A percentile compares a stretch with the other conserved stretches of the same genome.
Evolutionary conservation across 495 filamentous ascomycete species (phyloP).

Genomic region (Penicillium ochrochloron): DNA sequence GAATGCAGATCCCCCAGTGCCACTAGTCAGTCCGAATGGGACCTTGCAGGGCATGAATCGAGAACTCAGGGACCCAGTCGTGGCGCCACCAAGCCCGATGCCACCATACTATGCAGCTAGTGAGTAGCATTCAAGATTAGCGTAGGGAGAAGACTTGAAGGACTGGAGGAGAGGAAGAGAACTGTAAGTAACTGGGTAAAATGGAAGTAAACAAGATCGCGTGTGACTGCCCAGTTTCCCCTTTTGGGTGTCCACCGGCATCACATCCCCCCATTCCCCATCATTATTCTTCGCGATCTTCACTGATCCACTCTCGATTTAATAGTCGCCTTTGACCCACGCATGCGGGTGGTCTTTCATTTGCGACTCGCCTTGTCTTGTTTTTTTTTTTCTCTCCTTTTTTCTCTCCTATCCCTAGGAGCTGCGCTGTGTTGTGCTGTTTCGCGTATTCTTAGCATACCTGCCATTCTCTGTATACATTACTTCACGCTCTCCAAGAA

Average conservation of each 20-base stretch:
- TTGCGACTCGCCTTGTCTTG: conserved; percentile 2
- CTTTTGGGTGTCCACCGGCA: conserved; percentile 19
- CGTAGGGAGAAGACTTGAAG: neutral
- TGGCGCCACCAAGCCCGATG: conserved; percentile 5
- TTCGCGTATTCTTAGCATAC: neutral
- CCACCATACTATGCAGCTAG: neutral
- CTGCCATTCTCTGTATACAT: neutral
- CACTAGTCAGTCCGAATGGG: conserved; percentile 11
- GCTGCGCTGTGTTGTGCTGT: neutral
- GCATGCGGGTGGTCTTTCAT: conserved; percentile 4
- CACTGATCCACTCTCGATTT: conserved; percentile 10
- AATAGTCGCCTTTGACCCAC: conserved; percentile 12
- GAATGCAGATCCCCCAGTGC: conserved; percentile 28
- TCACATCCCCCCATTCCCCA: conserved; percentile 12
- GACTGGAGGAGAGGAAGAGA: neutral
- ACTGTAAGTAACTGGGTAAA: neutral
- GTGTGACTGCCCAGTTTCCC: conserved; percentile 24
- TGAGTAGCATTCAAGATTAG: neutral
- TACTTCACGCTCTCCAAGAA: neutral
- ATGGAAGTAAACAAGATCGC: conserved; percentile 25
- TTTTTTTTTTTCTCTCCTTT: neutral
- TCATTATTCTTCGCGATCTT: neutral
- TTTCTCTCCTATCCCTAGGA: neutral
- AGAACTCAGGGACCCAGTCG: conserved; percentile 1
- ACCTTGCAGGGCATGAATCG: conserved; percentile 3